Percentiles rank a stretch among this genome's conserved stretches.
phyloP scores from a whole-genome alignment of 495 filamentous ascomycete species.

The Trichoderma gamsii region DNA sequence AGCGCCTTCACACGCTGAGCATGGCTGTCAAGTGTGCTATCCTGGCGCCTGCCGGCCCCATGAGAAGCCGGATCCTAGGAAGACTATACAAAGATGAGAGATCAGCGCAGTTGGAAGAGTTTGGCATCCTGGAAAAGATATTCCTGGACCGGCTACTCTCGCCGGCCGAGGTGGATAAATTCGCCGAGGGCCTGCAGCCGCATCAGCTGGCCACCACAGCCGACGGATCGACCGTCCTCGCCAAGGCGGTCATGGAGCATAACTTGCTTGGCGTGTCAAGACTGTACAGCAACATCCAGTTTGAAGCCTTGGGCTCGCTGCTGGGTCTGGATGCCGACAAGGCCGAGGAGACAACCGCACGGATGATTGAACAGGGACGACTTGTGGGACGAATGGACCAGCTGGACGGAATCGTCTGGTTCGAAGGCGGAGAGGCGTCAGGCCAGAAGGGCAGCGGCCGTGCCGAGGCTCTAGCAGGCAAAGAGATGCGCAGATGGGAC shows the following conservation, averaged over 20 bases:
- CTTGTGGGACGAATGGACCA: slow-evolving; percentile 87
- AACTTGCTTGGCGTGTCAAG: slow-evolving; percentile 82
- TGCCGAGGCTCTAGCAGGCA: slow-evolving; percentile 52
- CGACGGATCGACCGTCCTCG: slow-evolving; percentile 89
- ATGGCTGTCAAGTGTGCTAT: slow-evolving; percentile 95
- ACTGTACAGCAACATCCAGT: slow-evolving; percentile 83
- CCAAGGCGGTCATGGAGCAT: slow-evolving; percentile 91
- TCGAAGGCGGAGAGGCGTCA: slow-evolving; percentile 64
- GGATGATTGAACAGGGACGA: slow-evolving; percentile 92
- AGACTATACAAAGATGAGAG: slow-evolving; percentile 93
- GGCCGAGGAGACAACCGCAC: slow-evolving; percentile 85
- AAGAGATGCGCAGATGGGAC: slow-evolving; percentile 81
- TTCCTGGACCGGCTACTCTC: slow-evolving; percentile 82
- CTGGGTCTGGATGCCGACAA: slow-evolving; percentile 73
- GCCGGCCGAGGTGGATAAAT: slow-evolving; percentile 75
- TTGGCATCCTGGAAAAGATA: slow-evolving; percentile 92
- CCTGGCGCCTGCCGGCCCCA: slow-evolving; percentile 83
- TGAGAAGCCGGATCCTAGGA: slow-evolving; percentile 69
- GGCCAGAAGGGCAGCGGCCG: slow-evolving; percentile 55
- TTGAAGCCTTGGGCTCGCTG: slow-evolving; percentile 67
- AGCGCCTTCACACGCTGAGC: slow-evolving; percentile 70
- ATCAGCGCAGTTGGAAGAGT: slow-evolving; percentile 66
- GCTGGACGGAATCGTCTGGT: slow-evolving; percentile 82
- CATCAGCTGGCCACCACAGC: slow-evolving; percentile 86
- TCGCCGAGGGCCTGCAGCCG: slow-evolving; percentile 69